Base-by-base conservation (phyloP, 176 grass and related monocot species). In the Eremochloa ophiuroides region DNA sequence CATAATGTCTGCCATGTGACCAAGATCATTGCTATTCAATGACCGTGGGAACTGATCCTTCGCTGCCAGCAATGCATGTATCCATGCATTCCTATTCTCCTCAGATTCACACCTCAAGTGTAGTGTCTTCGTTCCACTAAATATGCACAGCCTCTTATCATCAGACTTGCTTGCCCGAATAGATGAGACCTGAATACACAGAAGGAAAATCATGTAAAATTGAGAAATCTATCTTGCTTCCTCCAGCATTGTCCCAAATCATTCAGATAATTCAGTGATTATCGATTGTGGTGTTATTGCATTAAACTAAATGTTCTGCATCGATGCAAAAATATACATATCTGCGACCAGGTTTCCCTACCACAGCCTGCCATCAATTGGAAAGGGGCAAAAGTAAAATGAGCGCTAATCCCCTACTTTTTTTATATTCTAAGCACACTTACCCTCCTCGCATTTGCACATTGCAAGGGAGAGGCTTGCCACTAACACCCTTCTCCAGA, bases 141-240 rank as follows among this genome's bases (percentile, higher is more conserved):
- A 98, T 89, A 98, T 98, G 82, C 94, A 98, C 60, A 98, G 78
- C 81, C 92, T 94, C 89, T 98, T 98, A 48, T 98, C 95, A 92
- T 98, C 95, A n/a, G 95, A 98, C 69, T 92, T 98, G 90, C 95
- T 98, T 66, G 84, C 79, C 22, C 95, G 92, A 75, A 98, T 89
- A 20, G 95, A 93, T 11, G 95, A 94, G 50, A 98, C 92, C 95
- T 98, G 81, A 89, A 89, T 69, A 77, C 12, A 89, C 3, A 80
- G 17, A 75, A 84, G 40, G 48, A 70, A 80, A 69, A 16, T 38
- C 18, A 2, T 69, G 38, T 39, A 82, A 39, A 63, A 61, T 31
- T 62, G 76, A 70, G 50, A 66, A 76, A 82, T 71, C 20, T n/a
- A 40, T 11, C 11, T 67, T 84, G 34, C 42, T 73, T 62, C 27